These are phyloP conservation scores for Dictyostelium intermedium DNA, from an alignment of 78 protist species.

Conservation along the genomic window DNA sequence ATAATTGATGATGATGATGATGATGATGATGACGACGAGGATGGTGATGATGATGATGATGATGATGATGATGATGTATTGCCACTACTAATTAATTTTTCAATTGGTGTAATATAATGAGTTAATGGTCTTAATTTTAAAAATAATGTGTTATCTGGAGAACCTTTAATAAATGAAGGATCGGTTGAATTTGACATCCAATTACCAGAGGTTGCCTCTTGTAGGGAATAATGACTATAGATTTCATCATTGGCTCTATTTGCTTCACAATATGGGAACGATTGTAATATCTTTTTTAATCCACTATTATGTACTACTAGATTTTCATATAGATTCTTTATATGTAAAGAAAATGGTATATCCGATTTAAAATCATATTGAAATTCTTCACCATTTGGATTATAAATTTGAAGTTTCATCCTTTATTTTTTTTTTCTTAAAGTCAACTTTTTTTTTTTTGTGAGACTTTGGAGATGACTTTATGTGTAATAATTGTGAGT, in stretches of 20 bases:
- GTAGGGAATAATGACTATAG: constrained; percentile 19
- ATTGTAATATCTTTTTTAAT: neutral
- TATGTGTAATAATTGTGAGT: neutral
- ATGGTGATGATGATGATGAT: neutral
- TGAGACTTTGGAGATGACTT: neutral
- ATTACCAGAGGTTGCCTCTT: constrained; percentile 32
- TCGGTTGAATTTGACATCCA: constrained; percentile 40
- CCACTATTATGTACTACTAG: neutral
- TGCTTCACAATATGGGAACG: neutral
- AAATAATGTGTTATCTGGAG: constrained; percentile 21
- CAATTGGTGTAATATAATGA: constrained; percentile 4
- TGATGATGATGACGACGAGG: neutral
- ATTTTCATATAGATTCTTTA: constrained; percentile 50
- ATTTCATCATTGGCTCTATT: neutral
- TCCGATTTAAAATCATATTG: constrained; percentile 27
- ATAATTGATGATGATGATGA: neutral
- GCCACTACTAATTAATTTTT: neutral
- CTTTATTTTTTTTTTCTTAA: neutral
- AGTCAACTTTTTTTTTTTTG: neutral
- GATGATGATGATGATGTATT: neutral
- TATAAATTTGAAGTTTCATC: constrained; percentile 32
- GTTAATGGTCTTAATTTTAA: constrained; percentile 37
- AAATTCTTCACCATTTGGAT: constrained; percentile 50
- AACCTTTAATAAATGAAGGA: neutral
- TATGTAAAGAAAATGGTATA: constrained; percentile 19